Evolutionary conservation across 2,329 filamentous ascomycete species (phyloP).

Genomic region (Chaetomiaceae sp.): DNA sequence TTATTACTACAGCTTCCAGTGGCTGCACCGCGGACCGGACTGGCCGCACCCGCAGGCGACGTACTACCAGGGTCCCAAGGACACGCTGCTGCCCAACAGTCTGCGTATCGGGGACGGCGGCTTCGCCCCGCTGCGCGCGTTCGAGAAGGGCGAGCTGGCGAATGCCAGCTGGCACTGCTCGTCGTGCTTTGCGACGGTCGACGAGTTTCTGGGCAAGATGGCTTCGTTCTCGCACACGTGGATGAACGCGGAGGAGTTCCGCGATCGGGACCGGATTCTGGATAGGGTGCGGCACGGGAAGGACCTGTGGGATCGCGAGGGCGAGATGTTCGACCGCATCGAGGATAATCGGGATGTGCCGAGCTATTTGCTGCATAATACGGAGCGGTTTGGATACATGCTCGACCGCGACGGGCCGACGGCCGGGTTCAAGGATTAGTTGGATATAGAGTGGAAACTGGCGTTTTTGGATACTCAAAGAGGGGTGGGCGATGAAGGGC

Average conservation of each 20-base stretch:
- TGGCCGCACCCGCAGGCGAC: slow-evolving; percentile 58
- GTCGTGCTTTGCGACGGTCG: slow-evolving; percentile 52
- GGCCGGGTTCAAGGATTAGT: slow-evolving; percentile 44
- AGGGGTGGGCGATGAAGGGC: background rate
- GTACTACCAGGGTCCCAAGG: slow-evolving; percentile 39
- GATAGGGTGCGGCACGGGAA: slow-evolving; percentile 44
- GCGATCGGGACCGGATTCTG: slow-evolving; percentile 43
- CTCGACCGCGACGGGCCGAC: slow-evolving; percentile 39
- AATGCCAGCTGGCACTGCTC: slow-evolving; percentile 58
- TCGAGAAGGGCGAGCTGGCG: slow-evolving; percentile 39
- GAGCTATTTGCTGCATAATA: slow-evolving; percentile 35
- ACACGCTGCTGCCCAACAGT: slow-evolving; percentile 48
- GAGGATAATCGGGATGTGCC: slow-evolving; percentile 49
- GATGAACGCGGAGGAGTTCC: slow-evolving; percentile 45
- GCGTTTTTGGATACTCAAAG: background rate
- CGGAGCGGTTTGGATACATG: slow-evolving; percentile 40
- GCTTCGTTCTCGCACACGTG: slow-evolving; percentile 48
- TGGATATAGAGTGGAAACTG: background rate
- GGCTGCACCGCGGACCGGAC: slow-evolving; percentile 36
- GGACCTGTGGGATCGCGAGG: slow-evolving; percentile 49
- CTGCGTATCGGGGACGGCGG: slow-evolving; percentile 45
- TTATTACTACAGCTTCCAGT: slow-evolving; percentile 53
- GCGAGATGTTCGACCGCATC: slow-evolving; percentile 42
- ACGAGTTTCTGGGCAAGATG: slow-evolving; percentile 51
- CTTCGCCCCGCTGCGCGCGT: slow-evolving; percentile 32